Evolutionary conservation across 2,329 filamentous ascomycete species (phyloP), one percentile per base, ranked within the genome.

Genomic region (Aspergillus ochraceoroseus): DNA sequence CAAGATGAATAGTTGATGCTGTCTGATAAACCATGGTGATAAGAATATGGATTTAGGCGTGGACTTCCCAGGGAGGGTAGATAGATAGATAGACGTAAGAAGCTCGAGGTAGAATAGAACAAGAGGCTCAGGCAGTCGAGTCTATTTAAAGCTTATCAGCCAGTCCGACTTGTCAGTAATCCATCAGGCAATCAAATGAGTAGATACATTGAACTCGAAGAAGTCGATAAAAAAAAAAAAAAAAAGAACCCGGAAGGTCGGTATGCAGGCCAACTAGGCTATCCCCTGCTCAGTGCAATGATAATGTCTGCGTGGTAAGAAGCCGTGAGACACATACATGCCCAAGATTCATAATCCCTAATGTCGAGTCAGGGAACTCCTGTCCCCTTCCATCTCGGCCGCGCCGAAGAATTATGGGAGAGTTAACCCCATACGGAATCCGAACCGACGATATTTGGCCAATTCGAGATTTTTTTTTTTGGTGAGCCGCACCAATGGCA

Each of bases 1-100:
- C 62, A 3, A 62, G 52, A 17, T 51, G 35, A 25, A 56, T 15
- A 13, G 49, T 22, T 8, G 50, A 44, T 14, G 38, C 9, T 5
- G 43, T 39, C 8, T 49, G 42, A 22, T 43, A 38, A n/a, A 49
- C 46, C 56, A 59, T 59, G 31, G 31, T 41, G 38, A 32, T 15
- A 29, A 8, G 13, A 30, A 31, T 35, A 30, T 32, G n/a, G n/a
- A n/a, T n/a, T n/a, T n/a, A n/a, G n/a, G n/a, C n/a, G n/a, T n/a
- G n/a, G n/a, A n/a, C n/a, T n/a, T n/a, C n/a, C n/a, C n/a, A 11
- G 17, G 12, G n/a, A 9, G 13, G 19, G 7, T 22, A 25, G 11
- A 28, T 12, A 4, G 7, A n/a, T n/a, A 18, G 19, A 5, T 19
- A n/a, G 7, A 19, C 23, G 11, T 2, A 13, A 11, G 14, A 5